Conservation (phyloP, 148 eudicot genomes). For the Rhododendron henanense region DNA sequence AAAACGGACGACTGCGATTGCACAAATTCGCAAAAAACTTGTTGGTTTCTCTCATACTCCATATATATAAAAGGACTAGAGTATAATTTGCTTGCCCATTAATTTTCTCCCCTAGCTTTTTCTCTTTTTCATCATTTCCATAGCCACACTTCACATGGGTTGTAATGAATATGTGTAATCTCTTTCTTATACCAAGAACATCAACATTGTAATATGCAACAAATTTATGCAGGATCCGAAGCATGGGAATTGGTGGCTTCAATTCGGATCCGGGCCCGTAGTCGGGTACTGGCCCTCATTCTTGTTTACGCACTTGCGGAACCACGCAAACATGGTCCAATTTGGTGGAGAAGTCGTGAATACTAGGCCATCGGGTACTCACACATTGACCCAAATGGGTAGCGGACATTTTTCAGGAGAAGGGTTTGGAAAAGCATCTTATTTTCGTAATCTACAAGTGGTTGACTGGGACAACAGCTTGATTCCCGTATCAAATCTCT, state of each 20-base stretch:
- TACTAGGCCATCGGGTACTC: slow-evolving; percentile 58
- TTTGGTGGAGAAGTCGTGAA: slow-evolving; percentile 96
- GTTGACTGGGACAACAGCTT: slow-evolving; percentile 96
- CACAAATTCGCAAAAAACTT: too few species aligned
- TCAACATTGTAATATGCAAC: background rate
- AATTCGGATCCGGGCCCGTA: slow-evolving; percentile 71
- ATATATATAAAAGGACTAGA: background rate
- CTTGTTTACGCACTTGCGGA: slow-evolving; percentile 70
- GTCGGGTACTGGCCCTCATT: slow-evolving; percentile 93
- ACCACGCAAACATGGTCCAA: slow-evolving; percentile 87
- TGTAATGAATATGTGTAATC: background rate
- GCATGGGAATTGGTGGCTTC: slow-evolving; percentile 98
- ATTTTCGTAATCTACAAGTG: slow-evolving; percentile 75
- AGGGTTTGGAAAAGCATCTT: slow-evolving; percentile 90
- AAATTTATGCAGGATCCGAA: slow-evolving; percentile 78
- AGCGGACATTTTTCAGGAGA: slow-evolving; percentile 90
- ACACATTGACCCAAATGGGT: slow-evolving; percentile 95
- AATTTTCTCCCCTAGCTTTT: background rate
- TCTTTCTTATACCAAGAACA: background rate
- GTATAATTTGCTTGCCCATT: background rate
- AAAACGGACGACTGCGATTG: too few species aligned
- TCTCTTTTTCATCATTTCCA: background rate
- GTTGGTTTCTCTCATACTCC: too few species aligned
- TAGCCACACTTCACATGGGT: background rate
- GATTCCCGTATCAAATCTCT: slow-evolving; percentile 62